Evolutionary conservation across 371 early-diverging fungal species (phyloP), one percentile per base, ranked within the genome.

Genomic region (Mucor saturninus): DNA sequence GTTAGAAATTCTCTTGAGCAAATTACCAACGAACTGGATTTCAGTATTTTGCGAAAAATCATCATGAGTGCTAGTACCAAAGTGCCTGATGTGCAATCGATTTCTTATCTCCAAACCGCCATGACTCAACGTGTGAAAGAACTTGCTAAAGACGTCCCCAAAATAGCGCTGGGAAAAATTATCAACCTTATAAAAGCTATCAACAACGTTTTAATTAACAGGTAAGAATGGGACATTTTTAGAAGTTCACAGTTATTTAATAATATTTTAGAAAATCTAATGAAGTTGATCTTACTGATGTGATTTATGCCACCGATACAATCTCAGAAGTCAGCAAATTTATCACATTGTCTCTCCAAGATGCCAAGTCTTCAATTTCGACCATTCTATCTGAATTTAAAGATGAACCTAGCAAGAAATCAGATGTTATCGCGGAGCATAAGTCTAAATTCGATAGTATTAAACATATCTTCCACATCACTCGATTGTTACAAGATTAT

Each of bases 401-500:
- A n/a, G n/a, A 13, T 9, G 40, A 35, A 4, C 15, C 49, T 2
- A 26, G 50, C 21, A 31, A 49, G 11, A 30, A 28, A 8, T 5
- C 13, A 5, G 5, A 37, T 11, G 21, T 59, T 3, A 28, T 62
- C 37, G 15, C 21, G 6, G 40, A 62, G 9, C 31, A 56, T 21
- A 35, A 35, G 15, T 5, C 35, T 4, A 59, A 54, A 6, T 71
- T 71, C 39, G 51, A 50, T 26, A 55, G 39, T 5, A 48, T 61
- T 7, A 67, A 55, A 6, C 53, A 53, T 14, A 37, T 72, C 4
- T 62, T 75, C 2, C 58, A 62, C n/a, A 32, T 75, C 28, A 59
- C 62, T 26, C 59, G 67, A 29, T 52, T 72, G 7, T 39, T 77
- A 32, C 68, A 74, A 57, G 71, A 65, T 7, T 74, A 77, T 54